These are phyloP conservation scores for Lipomyces orientalis DNA, from an alignment of 805 yeast species.

Conservation along the genomic window DNA sequence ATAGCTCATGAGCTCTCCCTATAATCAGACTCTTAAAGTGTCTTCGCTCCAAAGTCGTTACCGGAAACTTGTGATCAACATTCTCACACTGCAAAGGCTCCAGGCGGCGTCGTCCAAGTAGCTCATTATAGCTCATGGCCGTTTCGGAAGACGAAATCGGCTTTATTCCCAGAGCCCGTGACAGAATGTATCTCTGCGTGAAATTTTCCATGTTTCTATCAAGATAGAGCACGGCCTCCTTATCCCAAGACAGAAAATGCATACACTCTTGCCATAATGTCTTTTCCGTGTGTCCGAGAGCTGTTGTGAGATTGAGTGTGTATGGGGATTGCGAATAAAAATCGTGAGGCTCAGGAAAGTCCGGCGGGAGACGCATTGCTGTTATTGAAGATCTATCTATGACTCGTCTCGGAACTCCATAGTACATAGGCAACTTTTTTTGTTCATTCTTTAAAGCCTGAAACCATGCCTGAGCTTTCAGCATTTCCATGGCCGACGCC, in stretches of 20 bases:
- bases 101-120: not conserved
- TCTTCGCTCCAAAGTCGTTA: not conserved
- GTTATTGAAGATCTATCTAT: not conserved
- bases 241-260: conserved; percentile 17
- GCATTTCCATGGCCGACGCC: conserved; percentile 7
- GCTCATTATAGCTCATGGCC: not conserved
- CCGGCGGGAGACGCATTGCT: not conserved
- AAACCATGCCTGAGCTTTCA: conserved; percentile 19
- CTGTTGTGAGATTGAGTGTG: not conserved
- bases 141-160: conserved; percentile 5
- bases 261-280: conserved; percentile 23
- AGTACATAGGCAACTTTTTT: conserved; percentile 1
- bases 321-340: conserved; percentile 19
- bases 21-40: not conserved
- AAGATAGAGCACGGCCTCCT: not conserved
- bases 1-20: not conserved
- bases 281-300: not conserved
- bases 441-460: not conserved
- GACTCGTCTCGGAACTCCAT: not conserved
- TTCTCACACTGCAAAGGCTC: not conserved
- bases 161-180: conserved; percentile 16
- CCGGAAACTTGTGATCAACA: not conserved
- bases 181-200: conserved; percentile 6
- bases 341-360: not conserved
- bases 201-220: not conserved